Evolutionary conservation across 805 yeast species (phyloP).

Genomic region (Kodamaea sagamina): DNA sequence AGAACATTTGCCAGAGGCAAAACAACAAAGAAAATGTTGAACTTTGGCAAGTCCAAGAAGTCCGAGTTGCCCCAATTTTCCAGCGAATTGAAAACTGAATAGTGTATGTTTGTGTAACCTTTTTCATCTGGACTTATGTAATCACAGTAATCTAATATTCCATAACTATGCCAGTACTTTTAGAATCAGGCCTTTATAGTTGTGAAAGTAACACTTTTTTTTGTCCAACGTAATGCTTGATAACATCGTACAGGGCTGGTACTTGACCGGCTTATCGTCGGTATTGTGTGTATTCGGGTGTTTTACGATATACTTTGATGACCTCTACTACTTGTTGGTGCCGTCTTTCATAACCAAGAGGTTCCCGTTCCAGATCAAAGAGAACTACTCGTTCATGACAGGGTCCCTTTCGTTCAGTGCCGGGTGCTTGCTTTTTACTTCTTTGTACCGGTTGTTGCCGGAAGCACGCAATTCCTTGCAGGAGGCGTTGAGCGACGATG

Average conservation of each 20-base stretch:
- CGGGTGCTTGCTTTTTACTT: slow-evolving; percentile 80
- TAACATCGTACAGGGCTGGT: slow-evolving; percentile 56
- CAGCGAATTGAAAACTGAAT: slow-evolving; percentile 17
- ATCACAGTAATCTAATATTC: background rate
- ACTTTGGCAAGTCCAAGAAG: slow-evolving; percentile 24
- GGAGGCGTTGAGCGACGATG: slow-evolving; percentile 4
- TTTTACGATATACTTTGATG: slow-evolving; percentile 61
- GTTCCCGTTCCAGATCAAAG: slow-evolving; percentile 54
- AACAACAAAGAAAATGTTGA: slow-evolving; percentile 33
- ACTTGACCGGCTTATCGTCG: slow-evolving; percentile 64
- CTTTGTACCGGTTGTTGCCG: slow-evolving; percentile 78
- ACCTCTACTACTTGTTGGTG: slow-evolving; percentile 44
- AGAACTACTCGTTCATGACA: slow-evolving; percentile 65
- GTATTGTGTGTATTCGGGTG: slow-evolving; percentile 74
- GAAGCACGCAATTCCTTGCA: slow-evolving; percentile 38
- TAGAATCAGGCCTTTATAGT: background rate
- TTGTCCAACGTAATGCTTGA: slow-evolving; percentile 10
- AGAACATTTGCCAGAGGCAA: slow-evolving; percentile 28
- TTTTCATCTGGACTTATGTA: too few relatives aligned
- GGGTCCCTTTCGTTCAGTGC: slow-evolving; percentile 75
- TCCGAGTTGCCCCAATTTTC: slow-evolving; percentile 37
- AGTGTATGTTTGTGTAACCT: background rate
- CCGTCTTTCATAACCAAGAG: slow-evolving; percentile 43
- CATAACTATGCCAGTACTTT: slow-evolving; percentile 4
- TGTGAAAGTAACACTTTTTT: background rate